These are phyloP conservation scores for Trametes cinnabarina DNA, from an alignment of 768 basidiomycete genomes.

Conservation along the genomic window DNA sequence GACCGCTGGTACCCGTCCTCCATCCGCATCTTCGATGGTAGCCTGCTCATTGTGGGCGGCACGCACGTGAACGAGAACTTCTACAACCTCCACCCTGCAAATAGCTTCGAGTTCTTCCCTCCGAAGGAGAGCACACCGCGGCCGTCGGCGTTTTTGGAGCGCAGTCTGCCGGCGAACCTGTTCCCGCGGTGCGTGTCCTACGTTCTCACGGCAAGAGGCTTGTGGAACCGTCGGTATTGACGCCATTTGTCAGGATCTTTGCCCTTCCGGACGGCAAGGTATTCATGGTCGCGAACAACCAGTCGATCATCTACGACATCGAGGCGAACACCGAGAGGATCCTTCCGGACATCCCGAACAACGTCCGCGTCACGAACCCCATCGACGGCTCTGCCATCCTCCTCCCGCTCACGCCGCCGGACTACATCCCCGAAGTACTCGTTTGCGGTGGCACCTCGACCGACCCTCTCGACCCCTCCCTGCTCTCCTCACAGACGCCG, in stretches of 20 bases:
- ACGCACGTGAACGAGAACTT: slow-evolving; percentile 83
- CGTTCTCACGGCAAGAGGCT: slow-evolving; percentile 63
- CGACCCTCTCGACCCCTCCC: slow-evolving; percentile 55
- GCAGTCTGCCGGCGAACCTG: slow-evolving; percentile 26
- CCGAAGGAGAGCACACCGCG: slow-evolving; percentile 51
- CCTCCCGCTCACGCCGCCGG: slow-evolving; percentile 63
- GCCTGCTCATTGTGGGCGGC: slow-evolving; percentile 79
- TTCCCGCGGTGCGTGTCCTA: slow-evolving; percentile 50
- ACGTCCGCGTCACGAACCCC: slow-evolving; percentile 81
- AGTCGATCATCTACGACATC: slow-evolving; percentile 83
- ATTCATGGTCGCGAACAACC: slow-evolving; percentile 75
- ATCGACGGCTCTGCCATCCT: slow-evolving; percentile 74
- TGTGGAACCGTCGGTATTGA: slow-evolving; percentile 63
- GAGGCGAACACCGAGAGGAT: slow-evolving; percentile 54
- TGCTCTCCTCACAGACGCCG: slow-evolving; percentile 68
- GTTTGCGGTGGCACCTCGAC: slow-evolving; percentile 75
- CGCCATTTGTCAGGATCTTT: slow-evolving; percentile 68
- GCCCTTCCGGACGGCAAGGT: slow-evolving; percentile 64
- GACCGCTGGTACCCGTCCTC: slow-evolving; percentile 81
- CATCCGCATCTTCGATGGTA: slow-evolving; percentile 67
- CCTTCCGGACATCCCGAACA: slow-evolving; percentile 71
- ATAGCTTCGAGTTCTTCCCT: slow-evolving; percentile 80
- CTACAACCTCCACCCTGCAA: slow-evolving; percentile 76
- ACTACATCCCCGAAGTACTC: slow-evolving; percentile 66
- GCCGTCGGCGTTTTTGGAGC: slow-evolving; percentile 31